These are phyloP conservation scores for Colletotrichum sp. DNA, from an alignment of 2,329 filamentous ascomycete genomes.

Conservation along the genomic window DNA sequence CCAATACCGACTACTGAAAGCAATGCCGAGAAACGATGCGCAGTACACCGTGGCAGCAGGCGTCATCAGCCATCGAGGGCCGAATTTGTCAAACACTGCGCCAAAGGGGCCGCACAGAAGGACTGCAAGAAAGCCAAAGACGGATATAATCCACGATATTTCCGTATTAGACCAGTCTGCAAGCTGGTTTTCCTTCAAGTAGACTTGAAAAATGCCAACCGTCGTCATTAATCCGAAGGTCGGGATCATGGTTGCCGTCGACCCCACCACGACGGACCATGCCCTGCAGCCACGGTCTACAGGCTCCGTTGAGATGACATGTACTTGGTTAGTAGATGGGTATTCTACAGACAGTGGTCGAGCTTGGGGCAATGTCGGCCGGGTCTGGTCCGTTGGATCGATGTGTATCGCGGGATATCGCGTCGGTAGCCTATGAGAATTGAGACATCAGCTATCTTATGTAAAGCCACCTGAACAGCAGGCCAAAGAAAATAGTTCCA, in stretches of 20 bases:
- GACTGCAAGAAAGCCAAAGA: conserved; percentile 30
- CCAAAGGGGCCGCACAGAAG: conserved; percentile 27
- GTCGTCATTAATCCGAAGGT: conserved; percentile 31
- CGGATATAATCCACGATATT: conserved; percentile 32
- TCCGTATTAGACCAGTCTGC: conserved; percentile 16
- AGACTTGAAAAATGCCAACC: conserved; percentile 32
- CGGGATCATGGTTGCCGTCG: conserved; percentile 19
- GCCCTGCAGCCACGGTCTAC: conserved; percentile 6
- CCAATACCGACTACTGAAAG: conserved; percentile 29
- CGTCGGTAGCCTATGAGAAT: not conserved
- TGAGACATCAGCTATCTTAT: not conserved
- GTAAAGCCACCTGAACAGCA: not conserved
- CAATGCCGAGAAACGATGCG: conserved; percentile 29
- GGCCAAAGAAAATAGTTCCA: not conserved
- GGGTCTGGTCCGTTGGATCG: conserved; percentile 25
- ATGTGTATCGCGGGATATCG: conserved; percentile 12
- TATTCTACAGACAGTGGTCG: not conserved
- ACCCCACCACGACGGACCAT: conserved; percentile 11
- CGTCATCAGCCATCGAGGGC: conserved; percentile 22
- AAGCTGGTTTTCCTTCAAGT: conserved; percentile 30
- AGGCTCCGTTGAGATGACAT: conserved; percentile 27
- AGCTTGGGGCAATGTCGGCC: conserved; percentile 9
- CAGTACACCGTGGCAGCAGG: conserved; percentile 26
- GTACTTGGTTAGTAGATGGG: conserved; percentile 2
- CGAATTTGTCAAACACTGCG: conserved; percentile 27